These are phyloP conservation scores for Escallonia rubra DNA, from an alignment of 129 eudicot species.

Conservation along the genomic window DNA sequence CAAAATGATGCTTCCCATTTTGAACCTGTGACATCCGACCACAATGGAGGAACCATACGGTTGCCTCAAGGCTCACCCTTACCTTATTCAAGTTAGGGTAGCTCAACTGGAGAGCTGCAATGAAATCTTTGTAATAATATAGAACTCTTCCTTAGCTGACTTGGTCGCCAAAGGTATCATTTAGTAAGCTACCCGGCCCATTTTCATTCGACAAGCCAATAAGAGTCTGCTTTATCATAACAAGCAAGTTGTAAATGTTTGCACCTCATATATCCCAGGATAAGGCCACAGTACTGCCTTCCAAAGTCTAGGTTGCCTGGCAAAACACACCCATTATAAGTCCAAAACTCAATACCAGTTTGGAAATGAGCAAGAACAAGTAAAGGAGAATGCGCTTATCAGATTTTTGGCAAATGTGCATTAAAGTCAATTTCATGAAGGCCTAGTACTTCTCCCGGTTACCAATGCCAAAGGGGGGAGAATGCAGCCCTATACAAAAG, in stretches of 20 bases:
- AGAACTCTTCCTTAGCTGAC: too few species aligned
- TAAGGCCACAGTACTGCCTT: conserved; percentile 74
- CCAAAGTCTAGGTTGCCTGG: conserved; percentile 71
- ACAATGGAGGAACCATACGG: too few species aligned
- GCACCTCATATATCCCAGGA: conserved; percentile 94
- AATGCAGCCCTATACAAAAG: not conserved
- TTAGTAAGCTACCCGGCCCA: not conserved
- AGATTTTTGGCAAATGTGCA: not conserved
- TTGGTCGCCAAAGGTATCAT: too few species aligned
- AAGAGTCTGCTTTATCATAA: not conserved
- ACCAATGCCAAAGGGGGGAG: not conserved
- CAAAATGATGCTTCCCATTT: too few species aligned
- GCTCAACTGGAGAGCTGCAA: too few species aligned
- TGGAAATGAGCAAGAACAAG: not conserved
- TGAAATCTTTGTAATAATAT: too few species aligned
- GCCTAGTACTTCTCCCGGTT: not conserved
- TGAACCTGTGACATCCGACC: too few species aligned
- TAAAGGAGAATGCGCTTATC: not conserved
- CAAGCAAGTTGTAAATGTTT: conserved; percentile 1
- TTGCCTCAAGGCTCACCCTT: too few species aligned
- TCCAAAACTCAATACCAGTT: not conserved
- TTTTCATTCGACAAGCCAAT: not conserved
- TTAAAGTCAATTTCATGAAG: not conserved
- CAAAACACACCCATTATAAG: conserved; percentile 4
- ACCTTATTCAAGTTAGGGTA: too few species aligned